These are phyloP conservation scores for Gelatoporia subvermispora DNA, from an alignment of 768 basidiomycete species.

Conservation along the genomic window DNA sequence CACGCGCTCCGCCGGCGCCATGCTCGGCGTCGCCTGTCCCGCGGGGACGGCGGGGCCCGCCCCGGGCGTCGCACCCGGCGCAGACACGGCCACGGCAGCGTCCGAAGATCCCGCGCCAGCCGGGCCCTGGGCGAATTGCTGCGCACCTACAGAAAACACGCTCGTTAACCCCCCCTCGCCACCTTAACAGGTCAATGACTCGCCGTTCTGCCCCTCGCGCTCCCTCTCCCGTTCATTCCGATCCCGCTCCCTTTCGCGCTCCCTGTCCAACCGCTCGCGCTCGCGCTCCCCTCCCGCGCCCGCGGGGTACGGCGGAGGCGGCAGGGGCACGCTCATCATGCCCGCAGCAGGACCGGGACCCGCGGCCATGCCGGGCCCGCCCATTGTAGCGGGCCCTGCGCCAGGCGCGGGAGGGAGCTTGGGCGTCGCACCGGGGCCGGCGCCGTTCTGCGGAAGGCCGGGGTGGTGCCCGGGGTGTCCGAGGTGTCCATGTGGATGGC, in stretches of 20 bases:
- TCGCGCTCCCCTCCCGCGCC: neutral
- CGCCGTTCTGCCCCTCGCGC: too few relatives aligned
- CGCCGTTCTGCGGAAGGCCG: conserved; percentile 9
- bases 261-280: conserved; percentile 16
- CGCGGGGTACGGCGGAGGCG: conserved; percentile 5
- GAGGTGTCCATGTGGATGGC: conserved; percentile 12
- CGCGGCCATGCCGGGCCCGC: conserved; percentile 8
- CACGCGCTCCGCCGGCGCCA: conserved; percentile 7
- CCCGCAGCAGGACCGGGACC: conserved; percentile 5
- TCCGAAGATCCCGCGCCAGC: conserved; percentile 28
- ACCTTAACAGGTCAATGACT: too few relatives aligned
- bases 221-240: too few relatives aligned
- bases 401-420: conserved; percentile 28
- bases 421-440: conserved; percentile 25
- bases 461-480: conserved; percentile 11
- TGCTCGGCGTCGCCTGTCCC: neutral
- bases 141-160: too few relatives aligned
- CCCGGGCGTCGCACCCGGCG: conserved; percentile 14
- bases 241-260: too few relatives aligned
- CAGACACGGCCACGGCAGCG: conserved; percentile 19
- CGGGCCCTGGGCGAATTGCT: neutral
- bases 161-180: too few relatives aligned
- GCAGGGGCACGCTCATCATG: neutral
- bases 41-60: conserved; percentile 3
- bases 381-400: conserved; percentile 6